phyloP scores from a whole-genome alignment of 1,139 yeast genomes.

The Eremothecium coryli region DNA sequence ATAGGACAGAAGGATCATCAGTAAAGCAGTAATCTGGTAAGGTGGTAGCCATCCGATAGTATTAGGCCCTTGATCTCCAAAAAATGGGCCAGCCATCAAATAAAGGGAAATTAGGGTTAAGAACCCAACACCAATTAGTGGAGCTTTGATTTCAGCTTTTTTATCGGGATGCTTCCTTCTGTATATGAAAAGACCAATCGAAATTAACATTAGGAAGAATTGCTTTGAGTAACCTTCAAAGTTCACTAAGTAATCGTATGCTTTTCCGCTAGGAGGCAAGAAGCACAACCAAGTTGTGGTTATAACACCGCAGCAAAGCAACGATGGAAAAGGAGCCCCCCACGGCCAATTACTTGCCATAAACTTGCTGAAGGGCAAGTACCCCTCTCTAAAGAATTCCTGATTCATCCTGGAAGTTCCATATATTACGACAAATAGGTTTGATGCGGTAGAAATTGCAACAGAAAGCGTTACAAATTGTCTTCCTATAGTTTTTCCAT shows the following conservation, averaged over 20 bases:
- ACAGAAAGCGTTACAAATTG: conserved; percentile 46
- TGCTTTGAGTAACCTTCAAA: conserved; percentile 52
- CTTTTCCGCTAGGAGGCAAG: conserved; percentile 43
- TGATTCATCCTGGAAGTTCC: conserved; percentile 54
- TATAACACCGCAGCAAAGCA: conserved; percentile 29
- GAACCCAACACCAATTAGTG: conserved; percentile 37
- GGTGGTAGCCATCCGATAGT: conserved; percentile 44
- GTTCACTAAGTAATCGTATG: conserved; percentile 48
- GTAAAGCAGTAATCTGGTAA: conserved; percentile 38
- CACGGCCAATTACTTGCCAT: conserved; percentile 51
- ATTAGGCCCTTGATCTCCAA: conserved; percentile 35
- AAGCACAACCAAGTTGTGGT: conserved; percentile 35
- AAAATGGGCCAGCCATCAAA: conserved; percentile 41
- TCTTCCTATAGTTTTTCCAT: conserved; percentile 45
- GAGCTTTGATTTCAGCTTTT: conserved; percentile 43
- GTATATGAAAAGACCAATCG: conserved; percentile 45
- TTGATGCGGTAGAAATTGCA: conserved; percentile 54
- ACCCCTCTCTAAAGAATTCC: conserved; percentile 57
- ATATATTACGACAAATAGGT: conserved; percentile 52
- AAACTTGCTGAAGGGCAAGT: conserved; percentile 42
- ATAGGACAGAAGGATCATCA: conserved; percentile 32
- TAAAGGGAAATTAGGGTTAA: conserved; percentile 37
- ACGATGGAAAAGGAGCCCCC: conserved; percentile 47
- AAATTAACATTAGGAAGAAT: conserved; percentile 40
- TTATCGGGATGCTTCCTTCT: conserved; percentile 40